A percentile compares a stretch with the other conserved stretches of the same genome.
These are phyloP conservation scores for Phytophthora meadii DNA, from an alignment of 352 stramenopile species.

Conservation along the genomic window DNA sequence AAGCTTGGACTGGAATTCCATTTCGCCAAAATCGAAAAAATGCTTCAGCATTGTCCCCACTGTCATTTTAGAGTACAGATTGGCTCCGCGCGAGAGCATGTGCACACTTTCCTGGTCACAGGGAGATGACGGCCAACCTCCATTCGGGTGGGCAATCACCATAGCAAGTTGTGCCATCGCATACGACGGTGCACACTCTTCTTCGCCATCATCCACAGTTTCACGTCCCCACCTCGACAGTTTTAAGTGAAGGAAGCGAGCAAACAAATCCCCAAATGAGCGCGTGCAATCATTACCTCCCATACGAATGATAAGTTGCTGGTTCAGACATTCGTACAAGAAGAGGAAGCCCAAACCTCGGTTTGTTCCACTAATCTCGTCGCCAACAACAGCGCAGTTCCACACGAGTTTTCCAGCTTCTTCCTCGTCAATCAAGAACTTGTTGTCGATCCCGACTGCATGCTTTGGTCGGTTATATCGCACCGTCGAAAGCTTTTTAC, in stretches of 20 bases:
- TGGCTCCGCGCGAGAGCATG: slow-evolving; percentile 77
- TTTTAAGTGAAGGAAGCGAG: slow-evolving; percentile 86
- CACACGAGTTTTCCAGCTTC: slow-evolving; percentile 83
- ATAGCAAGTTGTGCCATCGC: slow-evolving; percentile 79
- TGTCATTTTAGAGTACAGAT: slow-evolving; percentile 85
- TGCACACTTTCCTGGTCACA: slow-evolving; percentile 72
- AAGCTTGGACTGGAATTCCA: slow-evolving; percentile 70
- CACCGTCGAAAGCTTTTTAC: slow-evolving; percentile 84
- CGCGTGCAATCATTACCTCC: slow-evolving; percentile 75
- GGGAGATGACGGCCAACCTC: slow-evolving; percentile 65
- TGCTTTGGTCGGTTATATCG: slow-evolving; percentile 87
- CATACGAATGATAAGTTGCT: slow-evolving; percentile 68
- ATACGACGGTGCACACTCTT: slow-evolving; percentile 79
- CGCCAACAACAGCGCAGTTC: slow-evolving; percentile 82
- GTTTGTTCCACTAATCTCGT: slow-evolving; percentile 86
- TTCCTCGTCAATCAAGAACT: slow-evolving; percentile 80
- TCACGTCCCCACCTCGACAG: slow-evolving; percentile 85
- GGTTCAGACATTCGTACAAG: slow-evolving; percentile 84
- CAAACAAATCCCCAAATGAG: slow-evolving; percentile 80
- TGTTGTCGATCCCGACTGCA: slow-evolving; percentile 52
- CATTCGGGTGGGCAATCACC: slow-evolving; percentile 61
- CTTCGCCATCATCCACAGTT: slow-evolving; percentile 85
- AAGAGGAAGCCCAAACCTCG: slow-evolving; percentile 82
- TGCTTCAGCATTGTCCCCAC: slow-evolving; percentile 81
- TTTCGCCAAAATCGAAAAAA: slow-evolving; percentile 84